phyloP scores from a whole-genome alignment of 805 yeast species.

The Middelhovenomyces tepae region DNA sequence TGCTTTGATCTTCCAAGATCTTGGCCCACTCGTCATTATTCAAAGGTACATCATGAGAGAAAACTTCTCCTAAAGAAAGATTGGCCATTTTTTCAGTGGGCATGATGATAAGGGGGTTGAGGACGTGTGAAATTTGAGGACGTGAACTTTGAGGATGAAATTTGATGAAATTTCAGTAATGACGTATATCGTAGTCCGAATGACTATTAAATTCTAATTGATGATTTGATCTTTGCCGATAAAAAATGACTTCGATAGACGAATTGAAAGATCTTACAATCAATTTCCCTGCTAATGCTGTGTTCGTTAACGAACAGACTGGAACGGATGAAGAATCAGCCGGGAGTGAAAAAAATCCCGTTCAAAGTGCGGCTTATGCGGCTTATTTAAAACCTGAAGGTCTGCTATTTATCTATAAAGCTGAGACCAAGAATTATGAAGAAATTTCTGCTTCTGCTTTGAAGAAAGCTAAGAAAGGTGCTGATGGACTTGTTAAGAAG shows the following conservation, averaged over 20 bases:
- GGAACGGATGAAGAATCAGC: constrained; percentile 57
- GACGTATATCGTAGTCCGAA: too few relatives aligned
- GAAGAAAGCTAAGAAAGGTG: constrained; percentile 95
- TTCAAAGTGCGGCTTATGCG: constrained; percentile 78
- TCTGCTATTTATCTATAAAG: constrained; percentile 30
- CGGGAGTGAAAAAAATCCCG: constrained; percentile 71
- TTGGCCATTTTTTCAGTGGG: too few relatives aligned
- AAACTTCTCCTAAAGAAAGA: too few relatives aligned
- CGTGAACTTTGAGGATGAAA: too few relatives aligned
- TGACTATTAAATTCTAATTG: too few relatives aligned
- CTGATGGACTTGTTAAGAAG: constrained; percentile 81
- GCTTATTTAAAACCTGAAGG: constrained; percentile 39
- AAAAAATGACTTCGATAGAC: too few relatives aligned
- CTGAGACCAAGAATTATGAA: constrained; percentile 53
- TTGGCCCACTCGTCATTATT: constrained; percentile 18
- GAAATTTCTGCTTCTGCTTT: constrained; percentile 85
- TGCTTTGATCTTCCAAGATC: constrained; percentile 8
- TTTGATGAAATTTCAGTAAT: too few relatives aligned
- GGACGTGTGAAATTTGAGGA: too few relatives aligned
- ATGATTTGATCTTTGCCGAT: too few relatives aligned
- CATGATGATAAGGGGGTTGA: too few relatives aligned
- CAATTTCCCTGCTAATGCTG: constrained; percentile 10
- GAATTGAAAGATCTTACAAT: constrained; percentile 1
- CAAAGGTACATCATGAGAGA: constrained; percentile 15
- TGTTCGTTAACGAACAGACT: constrained; percentile 64